Evolutionary conservation across 2,329 filamentous ascomycete species (phyloP).

Genomic region (Aspergillus sp.): DNA sequence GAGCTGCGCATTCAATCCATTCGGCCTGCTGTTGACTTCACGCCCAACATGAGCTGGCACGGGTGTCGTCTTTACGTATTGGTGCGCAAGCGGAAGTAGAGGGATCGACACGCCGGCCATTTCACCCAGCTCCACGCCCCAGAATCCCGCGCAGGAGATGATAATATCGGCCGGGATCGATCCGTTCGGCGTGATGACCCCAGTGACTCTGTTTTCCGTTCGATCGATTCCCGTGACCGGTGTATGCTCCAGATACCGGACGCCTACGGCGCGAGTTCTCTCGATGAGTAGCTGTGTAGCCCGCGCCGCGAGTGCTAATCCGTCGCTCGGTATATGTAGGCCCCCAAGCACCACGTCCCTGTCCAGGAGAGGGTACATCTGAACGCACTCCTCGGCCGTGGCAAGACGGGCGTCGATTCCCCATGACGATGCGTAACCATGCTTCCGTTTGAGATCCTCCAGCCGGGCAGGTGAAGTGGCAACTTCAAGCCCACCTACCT

Average conservation of each 20-base stretch:
- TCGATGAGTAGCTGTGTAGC: slow-evolving; percentile 62
- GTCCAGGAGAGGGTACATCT: slow-evolving; percentile 56
- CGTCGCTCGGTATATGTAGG: slow-evolving; percentile 60
- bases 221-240: slow-evolving; percentile 58
- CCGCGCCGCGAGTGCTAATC: slow-evolving; percentile 60
- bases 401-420: slow-evolving; percentile 57
- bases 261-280: slow-evolving; percentile 57
- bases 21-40: slow-evolving; percentile 39
- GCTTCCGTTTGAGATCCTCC: slow-evolving; percentile 62
- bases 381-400: slow-evolving; percentile 51
- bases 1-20: slow-evolving; percentile 48
- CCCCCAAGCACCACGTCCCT: slow-evolving; percentile 56
- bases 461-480: slow-evolving; percentile 60
- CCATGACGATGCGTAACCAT: slow-evolving; percentile 61
- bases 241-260: slow-evolving; percentile 57
- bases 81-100: slow-evolving; percentile 61
- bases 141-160: slow-evolving; percentile 64
- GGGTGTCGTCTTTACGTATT: slow-evolving; percentile 62
- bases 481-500: slow-evolving; percentile 62
- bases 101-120: slow-evolving; percentile 61
- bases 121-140: slow-evolving; percentile 64
- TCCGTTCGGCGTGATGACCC: slow-evolving; percentile 52
- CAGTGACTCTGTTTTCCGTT: slow-evolving; percentile 52
- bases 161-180: slow-evolving; percentile 59
- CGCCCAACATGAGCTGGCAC: slow-evolving; percentile 47